Percentiles rank a stretch among this genome's conserved stretches.
These are phyloP conservation scores for Russula dissimulans DNA, from an alignment of 768 basidiomycete species.

Conservation along the genomic window DNA sequence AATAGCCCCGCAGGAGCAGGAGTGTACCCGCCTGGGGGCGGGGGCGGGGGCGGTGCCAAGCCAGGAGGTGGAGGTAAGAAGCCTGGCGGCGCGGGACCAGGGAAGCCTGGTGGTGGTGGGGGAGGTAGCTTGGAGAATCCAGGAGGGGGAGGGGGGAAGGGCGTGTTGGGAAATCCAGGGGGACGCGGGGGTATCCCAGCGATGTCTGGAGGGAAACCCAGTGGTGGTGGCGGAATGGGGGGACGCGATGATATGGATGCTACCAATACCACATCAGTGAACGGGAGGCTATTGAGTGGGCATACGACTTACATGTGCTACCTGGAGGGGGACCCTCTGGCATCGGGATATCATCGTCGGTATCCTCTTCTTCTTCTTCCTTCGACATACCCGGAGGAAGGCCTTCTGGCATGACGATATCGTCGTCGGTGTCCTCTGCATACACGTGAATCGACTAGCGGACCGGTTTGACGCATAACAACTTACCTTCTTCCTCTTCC, in stretches of 20 bases:
- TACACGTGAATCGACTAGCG: neutral
- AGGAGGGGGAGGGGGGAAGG: constrained; percentile 5
- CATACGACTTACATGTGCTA: constrained; percentile 24
- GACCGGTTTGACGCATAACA: neutral
- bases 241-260: constrained; percentile 21
- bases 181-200: constrained; percentile 16
- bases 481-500: constrained; percentile 40
- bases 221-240: constrained; percentile 21
- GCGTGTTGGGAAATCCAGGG: constrained; percentile 4
- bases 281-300: constrained; percentile 25
- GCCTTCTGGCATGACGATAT: constrained; percentile 56
- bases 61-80: constrained; percentile 24
- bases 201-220: constrained; percentile 15
- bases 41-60: constrained; percentile 21
- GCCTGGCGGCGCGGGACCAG: constrained; percentile 16
- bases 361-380: constrained; percentile 16
- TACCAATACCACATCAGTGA: constrained; percentile 3
- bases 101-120: constrained; percentile 17
- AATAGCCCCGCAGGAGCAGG: constrained; percentile 27
- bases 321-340: constrained; percentile 49
- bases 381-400: constrained; percentile 41
- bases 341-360: constrained; percentile 56
- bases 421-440: constrained; percentile 39
- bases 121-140: constrained; percentile 21
- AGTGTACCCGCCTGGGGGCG: constrained; percentile 22